Percentiles rank a stretch among this genome's conserved stretches.
Conservation (phyloP, 495 filamentous ascomycete species). For the Penicillium macrosclerotiorum region DNA sequence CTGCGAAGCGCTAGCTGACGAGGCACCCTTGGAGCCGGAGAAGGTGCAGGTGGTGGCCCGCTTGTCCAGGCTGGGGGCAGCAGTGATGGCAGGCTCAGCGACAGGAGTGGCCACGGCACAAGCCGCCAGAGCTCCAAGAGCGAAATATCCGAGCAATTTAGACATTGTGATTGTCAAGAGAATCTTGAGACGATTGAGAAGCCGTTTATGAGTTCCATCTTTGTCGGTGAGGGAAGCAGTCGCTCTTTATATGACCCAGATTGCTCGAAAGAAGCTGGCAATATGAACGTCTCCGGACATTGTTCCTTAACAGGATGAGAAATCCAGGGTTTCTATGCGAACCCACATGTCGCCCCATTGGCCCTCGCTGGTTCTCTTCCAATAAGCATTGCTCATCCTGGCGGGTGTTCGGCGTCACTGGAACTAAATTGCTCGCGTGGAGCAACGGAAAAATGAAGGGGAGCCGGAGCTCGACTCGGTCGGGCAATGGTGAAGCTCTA, state of each 20-base stretch:
- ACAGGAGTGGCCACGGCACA: not conserved
- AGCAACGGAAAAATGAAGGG: not conserved
- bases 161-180: slow-evolving; percentile 1
- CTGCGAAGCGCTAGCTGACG: slow-evolving; percentile 42
- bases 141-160: not conserved
- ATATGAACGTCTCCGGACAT: not conserved
- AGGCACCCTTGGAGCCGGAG: slow-evolving; percentile 29
- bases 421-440: not conserved
- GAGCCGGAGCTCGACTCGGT: not conserved
- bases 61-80: slow-evolving; percentile 3
- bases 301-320: not conserved
- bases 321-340: not conserved
- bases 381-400: not conserved
- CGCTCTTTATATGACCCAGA: not conserved
- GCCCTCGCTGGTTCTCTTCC: not conserved
- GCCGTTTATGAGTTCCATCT: not conserved
- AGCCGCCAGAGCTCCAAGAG: not conserved
- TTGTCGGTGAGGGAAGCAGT: not conserved
- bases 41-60: slow-evolving; percentile 45
- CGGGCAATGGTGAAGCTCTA: not conserved
- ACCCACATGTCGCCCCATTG: not conserved
- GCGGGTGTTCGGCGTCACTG: not conserved
- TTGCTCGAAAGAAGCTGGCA: not conserved
- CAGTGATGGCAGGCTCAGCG: slow-evolving; percentile 2
- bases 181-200: not conserved